These are phyloP conservation scores for Aspergillus phoenicis DNA, from an alignment of 2,329 filamentous ascomycete species.

Conservation along the genomic window DNA sequence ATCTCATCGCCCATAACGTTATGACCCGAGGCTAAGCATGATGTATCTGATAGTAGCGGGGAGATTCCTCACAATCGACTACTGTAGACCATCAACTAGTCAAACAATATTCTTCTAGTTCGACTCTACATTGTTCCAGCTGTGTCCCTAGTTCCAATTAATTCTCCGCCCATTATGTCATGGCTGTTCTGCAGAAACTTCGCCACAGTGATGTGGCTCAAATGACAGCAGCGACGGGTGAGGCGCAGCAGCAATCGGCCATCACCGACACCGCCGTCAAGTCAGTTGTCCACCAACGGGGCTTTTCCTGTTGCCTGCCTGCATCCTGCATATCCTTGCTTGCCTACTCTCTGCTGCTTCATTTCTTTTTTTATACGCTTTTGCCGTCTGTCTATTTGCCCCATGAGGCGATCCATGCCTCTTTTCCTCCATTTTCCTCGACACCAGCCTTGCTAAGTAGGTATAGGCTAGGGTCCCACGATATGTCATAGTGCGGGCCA, in stretches of 20 bases:
- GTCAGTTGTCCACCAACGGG: not conserved
- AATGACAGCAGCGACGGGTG: conserved; percentile 8
- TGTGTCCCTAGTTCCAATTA: not conserved
- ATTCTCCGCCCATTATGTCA: conserved; percentile 15
- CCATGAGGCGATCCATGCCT: conserved; percentile 4
- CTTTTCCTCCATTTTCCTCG: not conserved
- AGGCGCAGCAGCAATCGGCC: conserved; percentile 19
- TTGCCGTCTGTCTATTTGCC: not conserved
- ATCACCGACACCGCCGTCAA: conserved; percentile 13
- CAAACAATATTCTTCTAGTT: not conserved
- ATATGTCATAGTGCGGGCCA: conserved; percentile 8
- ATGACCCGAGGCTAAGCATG: not conserved
- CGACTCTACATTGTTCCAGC: not conserved
- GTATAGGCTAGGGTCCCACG: conserved; percentile 6
- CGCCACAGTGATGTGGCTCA: conserved; percentile 18
- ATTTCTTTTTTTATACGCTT: conserved; percentile 7
- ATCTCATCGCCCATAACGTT: not conserved
- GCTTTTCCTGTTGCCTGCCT: conserved; percentile 3
- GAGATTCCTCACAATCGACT: not conserved
- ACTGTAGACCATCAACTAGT: not conserved
- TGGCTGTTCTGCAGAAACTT: conserved; percentile 17
- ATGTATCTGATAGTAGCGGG: not conserved
- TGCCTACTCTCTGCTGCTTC: not conserved
- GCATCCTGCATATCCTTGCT: conserved; percentile 4
- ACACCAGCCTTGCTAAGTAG: not conserved